Percentiles rank a stretch among this genome's conserved stretches.
Conservation (phyloP, 768 basidiomycete genomes). For the Dentipellis sp. region DNA sequence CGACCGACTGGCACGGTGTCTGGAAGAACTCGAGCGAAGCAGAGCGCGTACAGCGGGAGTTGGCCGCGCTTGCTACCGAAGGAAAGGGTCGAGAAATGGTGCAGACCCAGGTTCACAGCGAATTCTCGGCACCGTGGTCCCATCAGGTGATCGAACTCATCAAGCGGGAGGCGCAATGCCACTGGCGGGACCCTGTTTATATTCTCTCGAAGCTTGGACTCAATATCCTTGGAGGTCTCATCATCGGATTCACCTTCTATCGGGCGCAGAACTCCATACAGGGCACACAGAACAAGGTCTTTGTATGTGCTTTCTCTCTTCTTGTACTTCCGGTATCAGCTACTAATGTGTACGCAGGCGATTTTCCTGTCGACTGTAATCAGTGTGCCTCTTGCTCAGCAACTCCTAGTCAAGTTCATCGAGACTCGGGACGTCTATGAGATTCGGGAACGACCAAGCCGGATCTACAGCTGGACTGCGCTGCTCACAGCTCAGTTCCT, state of each 20-base stretch:
- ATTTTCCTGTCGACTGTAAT: constrained; percentile 26
- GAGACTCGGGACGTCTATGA: constrained; percentile 28
- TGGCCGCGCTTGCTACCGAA: constrained; percentile 33
- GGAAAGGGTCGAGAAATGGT: constrained; percentile 20
- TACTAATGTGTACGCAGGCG: constrained; percentile 13
- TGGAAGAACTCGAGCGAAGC: constrained; percentile 40
- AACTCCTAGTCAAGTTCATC: constrained; percentile 35
- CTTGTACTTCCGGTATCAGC: neutral
- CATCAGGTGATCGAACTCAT: constrained; percentile 26
- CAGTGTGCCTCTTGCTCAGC: constrained; percentile 28
- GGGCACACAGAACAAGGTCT: constrained; percentile 34
- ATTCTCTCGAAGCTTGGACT: constrained; percentile 28
- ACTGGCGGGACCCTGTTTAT: constrained; percentile 34
- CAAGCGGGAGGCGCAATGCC: constrained; percentile 20
- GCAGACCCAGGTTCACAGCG: constrained; percentile 16
- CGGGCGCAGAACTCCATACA: constrained; percentile 25
- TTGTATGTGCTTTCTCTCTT: constrained; percentile 20
- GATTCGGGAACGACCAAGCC: constrained; percentile 31
- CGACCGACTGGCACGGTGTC: constrained; percentile 38
- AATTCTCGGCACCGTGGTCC: constrained; percentile 31
- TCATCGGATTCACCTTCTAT: constrained; percentile 38
- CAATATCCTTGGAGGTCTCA: constrained; percentile 24
- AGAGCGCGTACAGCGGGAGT: constrained; percentile 26
- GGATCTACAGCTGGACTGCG: constrained; percentile 34
- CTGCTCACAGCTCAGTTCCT: constrained; percentile 26